phyloP scores from a whole-genome alignment of 768 basidiomycete genomes.

The Termitomyces sp. region DNA sequence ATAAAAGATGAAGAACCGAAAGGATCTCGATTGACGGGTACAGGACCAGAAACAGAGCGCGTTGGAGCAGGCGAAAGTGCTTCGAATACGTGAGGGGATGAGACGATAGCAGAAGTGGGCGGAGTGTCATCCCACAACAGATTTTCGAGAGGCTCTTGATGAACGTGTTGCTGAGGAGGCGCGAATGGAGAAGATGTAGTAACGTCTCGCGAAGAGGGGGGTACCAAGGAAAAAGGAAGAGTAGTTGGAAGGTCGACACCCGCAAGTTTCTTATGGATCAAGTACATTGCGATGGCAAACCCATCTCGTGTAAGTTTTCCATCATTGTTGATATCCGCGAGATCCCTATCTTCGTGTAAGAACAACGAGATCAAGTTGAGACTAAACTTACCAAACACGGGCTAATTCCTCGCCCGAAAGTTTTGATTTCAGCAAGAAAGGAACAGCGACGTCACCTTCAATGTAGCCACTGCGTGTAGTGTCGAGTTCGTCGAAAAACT shows the following conservation, averaged over 20 bases:
- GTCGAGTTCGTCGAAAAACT: constrained; percentile 81
- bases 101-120: constrained; percentile 34
- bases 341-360: constrained; percentile 59
- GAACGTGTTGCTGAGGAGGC: constrained; percentile 33
- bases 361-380: neutral
- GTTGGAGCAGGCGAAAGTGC: constrained; percentile 16
- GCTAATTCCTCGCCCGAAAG: constrained; percentile 82
- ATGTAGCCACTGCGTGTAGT: constrained; percentile 68
- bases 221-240: constrained; percentile 73
- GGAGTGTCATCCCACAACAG: constrained; percentile 55
- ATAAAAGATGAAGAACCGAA: constrained; percentile 35
- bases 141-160: constrained; percentile 36
- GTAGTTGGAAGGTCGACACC: constrained; percentile 69
- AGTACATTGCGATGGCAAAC: constrained; percentile 92
- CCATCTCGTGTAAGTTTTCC: constrained; percentile 85
- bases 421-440: constrained; percentile 90
- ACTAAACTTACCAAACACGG: constrained; percentile 70
- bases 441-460: constrained; percentile 91
- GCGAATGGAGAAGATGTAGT: constrained; percentile 35
- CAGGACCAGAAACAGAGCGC: constrained; percentile 17
- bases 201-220: constrained; percentile 66
- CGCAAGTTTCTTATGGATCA: constrained; percentile 81
- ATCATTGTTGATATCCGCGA: constrained; percentile 84
- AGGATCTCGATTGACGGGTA: constrained; percentile 36
- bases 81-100: constrained; percentile 33